phyloP scores from a whole-genome alignment of 768 basidiomycete species.

The Coprinopsis marcescibilis region DNA sequence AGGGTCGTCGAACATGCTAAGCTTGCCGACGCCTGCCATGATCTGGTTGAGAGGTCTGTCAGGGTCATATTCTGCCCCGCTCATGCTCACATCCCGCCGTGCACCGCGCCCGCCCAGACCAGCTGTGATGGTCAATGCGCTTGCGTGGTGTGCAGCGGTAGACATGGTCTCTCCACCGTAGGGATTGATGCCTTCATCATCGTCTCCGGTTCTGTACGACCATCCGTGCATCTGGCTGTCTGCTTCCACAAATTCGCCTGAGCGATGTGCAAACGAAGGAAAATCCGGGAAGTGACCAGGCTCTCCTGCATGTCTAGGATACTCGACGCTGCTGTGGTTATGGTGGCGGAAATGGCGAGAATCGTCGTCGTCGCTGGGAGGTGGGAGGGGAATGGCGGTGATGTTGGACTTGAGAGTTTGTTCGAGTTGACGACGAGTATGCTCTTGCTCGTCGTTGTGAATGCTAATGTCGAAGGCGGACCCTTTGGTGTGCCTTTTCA shows the following conservation, averaged over 20 bases:
- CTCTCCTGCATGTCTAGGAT: slow-evolving; percentile 65
- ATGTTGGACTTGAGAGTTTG: slow-evolving; percentile 68
- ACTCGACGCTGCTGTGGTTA: slow-evolving; percentile 55
- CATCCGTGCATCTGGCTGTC: slow-evolving; percentile 49
- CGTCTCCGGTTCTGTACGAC: slow-evolving; percentile 51
- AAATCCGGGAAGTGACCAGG: slow-evolving; percentile 55
- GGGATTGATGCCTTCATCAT: slow-evolving; percentile 64
- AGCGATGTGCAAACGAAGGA: slow-evolving; percentile 54
- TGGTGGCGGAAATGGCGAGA: slow-evolving; percentile 28
- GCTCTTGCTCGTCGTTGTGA: slow-evolving; percentile 67
- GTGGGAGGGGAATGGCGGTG: slow-evolving; percentile 66
- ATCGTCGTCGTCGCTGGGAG: slow-evolving; percentile 33
- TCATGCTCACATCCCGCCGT: slow-evolving; percentile 52
- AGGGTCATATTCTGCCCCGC: slow-evolving; percentile 82
- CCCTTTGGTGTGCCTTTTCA: slow-evolving; percentile 33
- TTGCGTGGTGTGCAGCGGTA: slow-evolving; percentile 86
- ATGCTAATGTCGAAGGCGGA: slow-evolving; percentile 43
- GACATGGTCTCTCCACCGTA: slow-evolving; percentile 70
- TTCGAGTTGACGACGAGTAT: slow-evolving; percentile 73
- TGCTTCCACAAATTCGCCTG: slow-evolving; percentile 46
- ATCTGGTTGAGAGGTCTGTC: slow-evolving; percentile 73
- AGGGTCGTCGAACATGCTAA: slow-evolving; percentile 52
- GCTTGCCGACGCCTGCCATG: slow-evolving; percentile 53
- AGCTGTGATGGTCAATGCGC: slow-evolving; percentile 78
- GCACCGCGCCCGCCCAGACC: slow-evolving; percentile 57